Conservation (phyloP, 2,329 filamentous ascomycete genomes). For the Sporothrix inflata region DNA sequence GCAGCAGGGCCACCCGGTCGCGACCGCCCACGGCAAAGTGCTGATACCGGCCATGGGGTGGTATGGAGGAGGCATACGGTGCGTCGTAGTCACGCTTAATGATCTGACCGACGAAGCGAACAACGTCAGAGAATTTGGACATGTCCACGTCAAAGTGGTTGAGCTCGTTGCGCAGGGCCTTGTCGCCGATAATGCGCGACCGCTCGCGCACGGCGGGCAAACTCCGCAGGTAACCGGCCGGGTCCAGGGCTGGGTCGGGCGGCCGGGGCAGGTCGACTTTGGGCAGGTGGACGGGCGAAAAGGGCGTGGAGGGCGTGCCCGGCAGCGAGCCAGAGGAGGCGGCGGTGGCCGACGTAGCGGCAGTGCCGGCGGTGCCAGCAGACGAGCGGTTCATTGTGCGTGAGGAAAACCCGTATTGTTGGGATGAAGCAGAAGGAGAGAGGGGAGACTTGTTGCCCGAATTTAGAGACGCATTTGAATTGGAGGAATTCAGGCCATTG, state of each 20-base stretch:
- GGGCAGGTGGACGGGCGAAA: slow-evolving; percentile 61
- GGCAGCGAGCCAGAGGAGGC: slow-evolving; percentile 38
- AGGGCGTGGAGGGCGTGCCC: slow-evolving; percentile 55
- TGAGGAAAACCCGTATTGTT: slow-evolving; percentile 43
- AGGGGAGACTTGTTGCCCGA: slow-evolving; percentile 51
- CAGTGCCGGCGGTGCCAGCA: slow-evolving; percentile 48
- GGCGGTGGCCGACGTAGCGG: slow-evolving; percentile 30
- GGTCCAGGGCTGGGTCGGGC: slow-evolving; percentile 85
- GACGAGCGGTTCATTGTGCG: slow-evolving; percentile 55
- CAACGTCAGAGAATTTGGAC: slow-evolving; percentile 79
- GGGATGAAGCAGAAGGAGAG: slow-evolving; percentile 29
- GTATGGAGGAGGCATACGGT: slow-evolving; percentile 63
- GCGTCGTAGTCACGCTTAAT: slow-evolving; percentile 72
- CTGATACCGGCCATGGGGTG: slow-evolving; percentile 83
- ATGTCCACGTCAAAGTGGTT: slow-evolving; percentile 89
- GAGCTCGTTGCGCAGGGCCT: slow-evolving; percentile 75
- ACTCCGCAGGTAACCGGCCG: slow-evolving; percentile 87
- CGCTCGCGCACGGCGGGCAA: slow-evolving; percentile 85
- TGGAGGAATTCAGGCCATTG: slow-evolving; percentile 46
- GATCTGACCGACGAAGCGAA: slow-evolving; percentile 85
- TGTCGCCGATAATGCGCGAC: slow-evolving; percentile 72
- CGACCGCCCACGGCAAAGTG: slow-evolving; percentile 81
- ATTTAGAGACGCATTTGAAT: slow-evolving; percentile 56
- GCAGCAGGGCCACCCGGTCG: slow-evolving; percentile 71
- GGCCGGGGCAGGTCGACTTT: slow-evolving; percentile 81